Conservation (phyloP, 164 flowering plant species). For the Aristolochia californica region DNA sequence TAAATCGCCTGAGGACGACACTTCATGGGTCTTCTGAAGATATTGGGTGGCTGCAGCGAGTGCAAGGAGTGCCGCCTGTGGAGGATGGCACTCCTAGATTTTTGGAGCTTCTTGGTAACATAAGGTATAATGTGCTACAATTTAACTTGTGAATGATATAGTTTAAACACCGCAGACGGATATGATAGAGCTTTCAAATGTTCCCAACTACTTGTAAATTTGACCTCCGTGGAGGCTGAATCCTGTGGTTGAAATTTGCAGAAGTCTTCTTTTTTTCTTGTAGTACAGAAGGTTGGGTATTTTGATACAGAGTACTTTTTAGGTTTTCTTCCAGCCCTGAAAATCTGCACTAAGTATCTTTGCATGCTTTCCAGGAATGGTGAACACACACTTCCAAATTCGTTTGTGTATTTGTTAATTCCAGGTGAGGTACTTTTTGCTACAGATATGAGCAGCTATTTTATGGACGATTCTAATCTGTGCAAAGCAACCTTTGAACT, state of each 20-base stretch:
- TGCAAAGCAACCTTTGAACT: neutral
- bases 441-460: neutral
- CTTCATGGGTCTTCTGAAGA: constrained; percentile 75
- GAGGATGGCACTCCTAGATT: constrained; percentile 74
- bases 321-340: too few species aligned
- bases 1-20: constrained; percentile 44
- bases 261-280: too few species aligned
- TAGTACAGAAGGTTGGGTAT: too few species aligned
- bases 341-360: neutral
- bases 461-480: neutral
- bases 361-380: constrained; percentile 48
- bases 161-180: too few species aligned
- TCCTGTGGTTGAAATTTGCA: too few species aligned
- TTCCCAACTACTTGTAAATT: too few species aligned
- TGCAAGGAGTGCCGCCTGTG: constrained; percentile 55
- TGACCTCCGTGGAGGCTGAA: too few species aligned
- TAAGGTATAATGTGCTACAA: constrained; percentile 36
- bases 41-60: constrained; percentile 79
- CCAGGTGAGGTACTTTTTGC: constrained; percentile 41
- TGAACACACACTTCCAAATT: constrained; percentile 61
- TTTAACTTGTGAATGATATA: neutral
- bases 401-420: constrained; percentile 73
- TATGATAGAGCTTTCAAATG: too few species aligned
- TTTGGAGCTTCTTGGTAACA: constrained; percentile 49
- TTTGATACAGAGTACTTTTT: too few species aligned